Evolutionary conservation across 441 rosid genomes (phyloP), one percentile per base, ranked within the genome.

Genomic region (Pelargonium myrrhifolium): DNA sequence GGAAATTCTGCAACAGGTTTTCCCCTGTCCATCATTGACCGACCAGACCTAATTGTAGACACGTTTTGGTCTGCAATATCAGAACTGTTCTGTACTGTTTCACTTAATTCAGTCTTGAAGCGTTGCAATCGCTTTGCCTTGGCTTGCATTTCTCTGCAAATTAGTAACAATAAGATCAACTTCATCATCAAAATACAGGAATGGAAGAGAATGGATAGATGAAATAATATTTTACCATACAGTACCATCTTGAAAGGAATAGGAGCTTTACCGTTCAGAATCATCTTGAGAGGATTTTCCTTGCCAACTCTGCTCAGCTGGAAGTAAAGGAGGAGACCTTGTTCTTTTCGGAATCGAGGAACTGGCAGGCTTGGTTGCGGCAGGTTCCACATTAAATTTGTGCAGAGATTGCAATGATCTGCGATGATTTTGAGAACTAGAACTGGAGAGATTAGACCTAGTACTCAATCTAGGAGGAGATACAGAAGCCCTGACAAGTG

Each of bases 101-200:
- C 90, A 74, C 80, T 83, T 77, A 92, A 76, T 82, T 92, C 98
- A 62, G 71, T 77, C 78, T 83, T 92, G 76, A 94, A 94, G 63
- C 98, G 98, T 26, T 90, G 93, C 75, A 88, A 78, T 67, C 98
- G 85, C 84, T 90, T 94, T 64, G 90, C 97, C 86, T 89, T 94
- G 80, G 98, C 98, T 78, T 88, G 87, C 77, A 82, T 82, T 82
- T 94, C 98, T 76, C 99, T 94, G 81, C 66, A 70, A 66, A 69
- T 60, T 0, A 7, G 47, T 65, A 15, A 51, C 58, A 51, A 51
- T 7, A 51, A 35, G 39, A 35, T 35, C 8, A 35, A 9, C 8
- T 35, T 51, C 58, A 51, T 51, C 9, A 3, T 15, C 58, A 15
- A 51, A 51, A 51, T 15, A 51, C 53, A 14, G 42, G 11, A 18